Evolutionary conservation across 169 alveolate genomes (phyloP), one percentile per base, ranked within the genome.

Genomic region (Plasmodium blacklocki): DNA sequence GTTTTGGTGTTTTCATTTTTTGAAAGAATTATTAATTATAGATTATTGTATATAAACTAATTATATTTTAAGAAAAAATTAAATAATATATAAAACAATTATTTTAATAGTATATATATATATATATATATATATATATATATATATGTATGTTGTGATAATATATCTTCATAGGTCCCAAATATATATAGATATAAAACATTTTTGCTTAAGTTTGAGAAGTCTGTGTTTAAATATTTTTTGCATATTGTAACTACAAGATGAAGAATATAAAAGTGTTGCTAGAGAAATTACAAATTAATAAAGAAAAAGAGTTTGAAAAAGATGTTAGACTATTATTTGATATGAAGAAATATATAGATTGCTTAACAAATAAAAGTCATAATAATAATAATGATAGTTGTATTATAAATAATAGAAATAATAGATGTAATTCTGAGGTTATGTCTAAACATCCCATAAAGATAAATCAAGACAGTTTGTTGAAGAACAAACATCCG

Each of bases 261-360:
- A 76, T 89, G 91, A 87, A 78, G 50, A 83, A 75, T 52, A 50
- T 76, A 7, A 68, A 71, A 19, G 18, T 58, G 2, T 54, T 67
- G 9, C 15, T 75, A 11, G 71, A 76, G 43, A 58, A 50, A 58
- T 49, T 73, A 43, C 59, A 47, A 19, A 59, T 58, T 7, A 32
- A 19, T 19, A 29, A 64, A 19, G 91, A 70, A 74, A 47, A 47
- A 59, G 89, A 88, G 14, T 88, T 74, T 14, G 93, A 88, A n/a
- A 19, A 71, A 18, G 93, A 74, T 59, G 90, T 52, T 3, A 64
- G 58, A 12, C 49, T 83, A 14, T 23, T 88, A 15, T n/a, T 86
- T 1, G 92, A 86, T 15, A 45, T 72, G 26, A 86, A 86, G 43
- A 71, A 29, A 26, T 23, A 71, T 21, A 71, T 5, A 15, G 70